phyloP scores from a whole-genome alignment of 441 rosid species.

The Erodium texanum region DNA sequence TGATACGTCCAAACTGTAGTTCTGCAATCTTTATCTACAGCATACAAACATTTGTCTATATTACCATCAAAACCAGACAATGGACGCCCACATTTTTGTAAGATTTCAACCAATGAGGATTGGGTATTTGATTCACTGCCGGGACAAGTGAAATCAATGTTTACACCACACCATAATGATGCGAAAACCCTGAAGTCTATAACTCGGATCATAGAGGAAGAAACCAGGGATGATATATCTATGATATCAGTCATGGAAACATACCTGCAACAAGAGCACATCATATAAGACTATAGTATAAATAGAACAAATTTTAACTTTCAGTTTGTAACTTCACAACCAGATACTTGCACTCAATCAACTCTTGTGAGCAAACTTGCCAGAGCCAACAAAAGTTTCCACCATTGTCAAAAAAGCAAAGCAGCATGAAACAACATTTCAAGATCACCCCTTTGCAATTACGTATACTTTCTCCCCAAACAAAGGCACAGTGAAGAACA shows the following conservation, averaged over 20 bases:
- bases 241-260: conserved; percentile 70
- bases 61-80: conserved; percentile 58
- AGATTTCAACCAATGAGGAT: conserved; percentile 31
- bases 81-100: conserved; percentile 55
- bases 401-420: too few relatives aligned
- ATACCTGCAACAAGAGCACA: conserved; percentile 38
- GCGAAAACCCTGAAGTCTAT: conserved; percentile 77
- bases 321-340: not conserved
- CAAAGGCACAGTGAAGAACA: not conserved
- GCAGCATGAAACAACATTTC: too few relatives aligned
- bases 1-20: conserved; percentile 71
- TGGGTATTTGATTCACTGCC: conserved; percentile 22
- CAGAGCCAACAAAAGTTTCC: too few relatives aligned
- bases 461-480: not conserved
- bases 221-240: conserved; percentile 55
- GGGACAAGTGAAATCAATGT: conserved; percentile 40
- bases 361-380: too few relatives aligned
- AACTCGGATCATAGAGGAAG: conserved; percentile 45
- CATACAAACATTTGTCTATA: conserved; percentile 48
- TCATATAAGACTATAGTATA: not conserved
- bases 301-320: not conserved
- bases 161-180: conserved; percentile 52
- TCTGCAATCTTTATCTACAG: conserved; percentile 75
- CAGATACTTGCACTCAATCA: too few relatives aligned
- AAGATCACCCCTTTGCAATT: too few relatives aligned